A percentile compares a stretch with the other conserved stretches of the same genome.
These are phyloP conservation scores for Eutreptiella sp. DNA, from an alignment of 208 protist genomes.

Conservation along the genomic window DNA sequence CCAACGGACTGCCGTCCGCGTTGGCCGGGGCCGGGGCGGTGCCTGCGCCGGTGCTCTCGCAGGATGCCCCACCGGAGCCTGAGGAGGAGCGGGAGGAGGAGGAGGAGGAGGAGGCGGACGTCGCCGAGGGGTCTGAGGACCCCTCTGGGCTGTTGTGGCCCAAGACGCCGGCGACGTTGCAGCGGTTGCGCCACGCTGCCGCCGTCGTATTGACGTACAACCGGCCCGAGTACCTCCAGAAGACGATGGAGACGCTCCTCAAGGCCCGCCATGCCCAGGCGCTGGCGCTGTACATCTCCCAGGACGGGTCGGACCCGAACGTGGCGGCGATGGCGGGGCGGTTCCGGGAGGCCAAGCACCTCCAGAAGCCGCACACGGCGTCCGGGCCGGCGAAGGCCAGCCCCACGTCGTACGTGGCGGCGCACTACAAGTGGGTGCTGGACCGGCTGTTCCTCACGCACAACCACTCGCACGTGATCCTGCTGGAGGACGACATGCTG, in stretches of 20 bases:
- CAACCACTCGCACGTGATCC: constrained; percentile 32
- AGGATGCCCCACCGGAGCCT: no score
- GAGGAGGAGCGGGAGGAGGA: no score
- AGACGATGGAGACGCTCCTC: constrained; percentile 9
- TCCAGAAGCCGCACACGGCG: background rate
- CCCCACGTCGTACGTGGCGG: constrained; percentile 28
- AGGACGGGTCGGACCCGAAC: constrained; percentile 7
- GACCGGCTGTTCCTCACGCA: background rate
- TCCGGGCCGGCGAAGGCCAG: background rate
- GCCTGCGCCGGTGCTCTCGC: no score
- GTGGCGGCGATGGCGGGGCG: background rate
- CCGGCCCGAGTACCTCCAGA: constrained; percentile 16
- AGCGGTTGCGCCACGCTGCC: constrained; percentile 20
- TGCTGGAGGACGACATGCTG: constrained; percentile 36
- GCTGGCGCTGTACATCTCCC: constrained; percentile 26
- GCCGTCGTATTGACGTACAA: constrained; percentile 35
- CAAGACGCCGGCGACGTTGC: background rate
- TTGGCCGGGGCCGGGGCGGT: no score
- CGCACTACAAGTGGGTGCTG: constrained; percentile 31
- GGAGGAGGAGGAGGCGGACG: no score
- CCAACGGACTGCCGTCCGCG: no score
- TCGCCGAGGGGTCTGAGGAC: no score
- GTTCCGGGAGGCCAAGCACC: background rate
- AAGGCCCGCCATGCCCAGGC: background rate
- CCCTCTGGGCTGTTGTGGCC: no score